Evolutionary conservation across 768 basidiomycete genomes (phyloP), one percentile per base, ranked within the genome.

Genomic region (Lactarius akahatsu): DNA sequence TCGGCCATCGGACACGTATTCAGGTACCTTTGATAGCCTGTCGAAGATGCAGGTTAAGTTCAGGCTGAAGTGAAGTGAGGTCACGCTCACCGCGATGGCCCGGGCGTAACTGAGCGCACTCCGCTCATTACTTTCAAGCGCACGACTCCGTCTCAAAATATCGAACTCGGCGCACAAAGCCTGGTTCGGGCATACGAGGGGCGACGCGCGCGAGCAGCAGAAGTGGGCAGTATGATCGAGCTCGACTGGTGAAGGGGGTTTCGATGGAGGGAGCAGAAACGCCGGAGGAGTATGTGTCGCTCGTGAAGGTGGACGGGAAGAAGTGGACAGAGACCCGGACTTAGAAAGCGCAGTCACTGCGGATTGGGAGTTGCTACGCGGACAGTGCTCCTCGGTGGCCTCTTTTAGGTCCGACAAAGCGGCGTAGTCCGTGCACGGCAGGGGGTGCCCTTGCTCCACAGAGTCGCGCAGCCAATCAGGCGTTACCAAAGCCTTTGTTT

Each of bases 51-150:
- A 64, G 38, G 63, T 43, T 45, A 13, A 32, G 62, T 8, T 59
- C 32, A 59, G 11, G 9, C 36, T 16, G 56, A 52, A 34, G 76
- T 86, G 69, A 32, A 20, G 52, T 3, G 52, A 50, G 34, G 10
- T 18, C n/a, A 36, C 16, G 10, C 66, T 59, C 72, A 89, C 88
- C n/a, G 86, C 81, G 69, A 92, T 86, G 2, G 89, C 86, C 57
- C 90, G 81, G 40, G 86, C 80, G 69, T 94, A 94, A 67, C 86
- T 86, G 57, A 94, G 76, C 47, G 87, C 85, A 70, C 88, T 91
- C 34, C 84, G 78, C 26, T 81, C 79, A 59, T 90, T 82, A 15
- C 88, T 86, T 72, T 94, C 92, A 1, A 91, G 76, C 56, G 84
- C 79, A 55, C 92, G 80, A 30, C 81, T 78, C 41, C 78, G 81